These are phyloP conservation scores for Kluyveromyces dobzhanskii DNA, from an alignment of 805 yeast species.

Conservation along the genomic window DNA sequence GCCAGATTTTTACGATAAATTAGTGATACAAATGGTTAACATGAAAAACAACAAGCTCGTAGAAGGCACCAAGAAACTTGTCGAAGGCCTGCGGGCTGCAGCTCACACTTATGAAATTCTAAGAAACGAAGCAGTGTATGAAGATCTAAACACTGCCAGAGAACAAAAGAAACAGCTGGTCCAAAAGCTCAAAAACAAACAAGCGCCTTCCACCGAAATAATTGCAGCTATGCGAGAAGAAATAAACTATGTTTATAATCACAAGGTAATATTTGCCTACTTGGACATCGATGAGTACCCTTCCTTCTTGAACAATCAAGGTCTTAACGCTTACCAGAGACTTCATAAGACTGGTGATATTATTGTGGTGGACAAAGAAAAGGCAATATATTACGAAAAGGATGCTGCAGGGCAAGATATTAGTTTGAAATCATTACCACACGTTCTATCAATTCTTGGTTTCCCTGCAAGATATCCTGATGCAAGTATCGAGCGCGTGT, in stretches of 20 bases:
- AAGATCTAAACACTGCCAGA: slow-evolving; percentile 32
- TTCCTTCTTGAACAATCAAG: slow-evolving; percentile 20
- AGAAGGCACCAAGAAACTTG: slow-evolving; percentile 18
- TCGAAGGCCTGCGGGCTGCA: slow-evolving; percentile 21
- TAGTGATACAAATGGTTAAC: slow-evolving; percentile 18
- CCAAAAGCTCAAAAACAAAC: slow-evolving; percentile 34
- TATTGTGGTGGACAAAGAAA: slow-evolving; percentile 39
- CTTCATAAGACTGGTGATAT: slow-evolving; percentile 47
- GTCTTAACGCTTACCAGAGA: slow-evolving; percentile 15
- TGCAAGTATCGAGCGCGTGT: slow-evolving; percentile 15
- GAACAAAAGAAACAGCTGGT: slow-evolving; percentile 37
- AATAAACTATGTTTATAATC: slow-evolving; percentile 37
- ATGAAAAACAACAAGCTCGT: slow-evolving; percentile 14
- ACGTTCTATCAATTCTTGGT: slow-evolving; percentile 30
- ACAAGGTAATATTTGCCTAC: slow-evolving; percentile 38
- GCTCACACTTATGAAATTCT: slow-evolving; percentile 42
- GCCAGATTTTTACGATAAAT: slow-evolving; percentile 13
- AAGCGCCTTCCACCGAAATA: slow-evolving; percentile 37
- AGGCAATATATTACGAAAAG: slow-evolving; percentile 28
- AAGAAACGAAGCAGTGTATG: slow-evolving; percentile 35
- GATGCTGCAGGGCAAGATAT: slow-evolving; percentile 33
- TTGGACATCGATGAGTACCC: slow-evolving; percentile 39
- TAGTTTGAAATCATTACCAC: slow-evolving; percentile 26
- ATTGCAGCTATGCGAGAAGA: slow-evolving; percentile 41
- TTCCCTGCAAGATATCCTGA: slow-evolving; percentile 24